Base-by-base conservation (phyloP, 352 stramenopile genomes). In the Discostella stelligera region DNA sequence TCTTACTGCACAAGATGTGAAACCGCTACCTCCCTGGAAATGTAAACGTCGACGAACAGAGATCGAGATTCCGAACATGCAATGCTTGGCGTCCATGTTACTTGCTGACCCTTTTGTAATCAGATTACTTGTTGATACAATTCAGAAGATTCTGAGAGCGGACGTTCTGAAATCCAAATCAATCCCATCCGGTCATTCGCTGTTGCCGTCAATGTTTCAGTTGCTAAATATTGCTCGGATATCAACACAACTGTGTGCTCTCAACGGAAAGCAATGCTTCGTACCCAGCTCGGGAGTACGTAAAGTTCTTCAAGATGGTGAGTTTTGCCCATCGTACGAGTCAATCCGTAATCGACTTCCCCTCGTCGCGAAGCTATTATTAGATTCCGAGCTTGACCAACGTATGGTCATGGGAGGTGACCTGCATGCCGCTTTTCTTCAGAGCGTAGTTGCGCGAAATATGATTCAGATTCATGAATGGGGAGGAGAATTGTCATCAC, bases 41-140 rank as follows among this genome's bases (percentile, higher is more conserved):
- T 71, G 54, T 37, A 80, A 80, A 56, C 77, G 71, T 41, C 66
- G 64, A 23, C 77, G 76, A 37, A 80, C 75, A n/a, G 85, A 91
- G 37, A 59, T 78, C 41, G 67, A 66, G 41, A 60, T 85, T 10
- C 80, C 80, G 18, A 91, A 79, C 60, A 88, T 91, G 77, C 80
- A 83, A 55, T 82, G 81, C 30, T 59, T 93, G 30, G 87, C 87
- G 21, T 80, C 80, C 6, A 91, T 93, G 85, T 25, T 93, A 16
- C 60, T 93, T 48, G 53, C 84, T 16, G 87, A 93, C 76, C 87
- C 87, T 27, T 93, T 91, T 70, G 79, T 91, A 25, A 75, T 90
- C 23, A 81, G 87, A 37, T 25, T 93, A 5, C 32, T 93, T 2
- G 39, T 90, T 14, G 83, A 90, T 66, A 79, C 80, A 61, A 77